A percentile compares a stretch with the other conserved stretches of the same genome.
Evolutionary conservation across 345 rosid genomes (phyloP).

Genomic region (Erucastrum elatum): DNA sequence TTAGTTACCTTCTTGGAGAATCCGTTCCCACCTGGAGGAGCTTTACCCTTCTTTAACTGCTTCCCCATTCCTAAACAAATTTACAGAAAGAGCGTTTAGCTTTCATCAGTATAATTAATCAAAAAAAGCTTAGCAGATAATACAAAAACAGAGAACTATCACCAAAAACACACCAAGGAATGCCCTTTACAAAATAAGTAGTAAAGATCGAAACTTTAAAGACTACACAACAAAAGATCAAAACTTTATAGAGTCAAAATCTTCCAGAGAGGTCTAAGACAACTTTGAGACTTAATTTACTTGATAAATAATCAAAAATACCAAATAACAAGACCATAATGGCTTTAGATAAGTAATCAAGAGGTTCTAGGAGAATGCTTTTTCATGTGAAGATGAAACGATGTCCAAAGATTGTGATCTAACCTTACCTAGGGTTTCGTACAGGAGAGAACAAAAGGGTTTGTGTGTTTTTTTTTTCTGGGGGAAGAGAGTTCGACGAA

Average conservation of each 20-base stretch:
- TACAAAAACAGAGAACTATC: not conserved
- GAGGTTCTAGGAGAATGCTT: not conserved
- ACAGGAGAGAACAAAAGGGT: not conserved
- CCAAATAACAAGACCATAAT: not conserved
- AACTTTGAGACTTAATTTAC: not conserved
- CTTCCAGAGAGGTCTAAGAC: not conserved
- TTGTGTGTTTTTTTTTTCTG: not conserved
- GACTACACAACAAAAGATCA: not conserved
- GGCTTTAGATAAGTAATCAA: not conserved
- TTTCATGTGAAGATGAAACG: not conserved
- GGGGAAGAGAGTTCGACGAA: not conserved
- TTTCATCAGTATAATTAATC: not conserved
- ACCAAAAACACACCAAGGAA: not conserved
- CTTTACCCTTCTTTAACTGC: constrained; percentile 59
- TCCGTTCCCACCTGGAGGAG: constrained; percentile 52
- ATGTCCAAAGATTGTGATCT: not conserved
- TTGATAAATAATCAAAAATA: too few species aligned
- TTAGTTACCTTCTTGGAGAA: constrained; percentile 37
- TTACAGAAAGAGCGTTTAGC: not conserved
- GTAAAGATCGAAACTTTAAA: not conserved
- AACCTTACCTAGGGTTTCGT: not conserved
- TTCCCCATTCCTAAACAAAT: constrained; percentile 67
- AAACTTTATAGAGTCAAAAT: not conserved
- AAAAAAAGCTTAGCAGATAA: not conserved
- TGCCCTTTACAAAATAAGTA: not conserved